phyloP scores from a whole-genome alignment of 805 yeast genomes.

The Kockiozyma suomiensis region DNA sequence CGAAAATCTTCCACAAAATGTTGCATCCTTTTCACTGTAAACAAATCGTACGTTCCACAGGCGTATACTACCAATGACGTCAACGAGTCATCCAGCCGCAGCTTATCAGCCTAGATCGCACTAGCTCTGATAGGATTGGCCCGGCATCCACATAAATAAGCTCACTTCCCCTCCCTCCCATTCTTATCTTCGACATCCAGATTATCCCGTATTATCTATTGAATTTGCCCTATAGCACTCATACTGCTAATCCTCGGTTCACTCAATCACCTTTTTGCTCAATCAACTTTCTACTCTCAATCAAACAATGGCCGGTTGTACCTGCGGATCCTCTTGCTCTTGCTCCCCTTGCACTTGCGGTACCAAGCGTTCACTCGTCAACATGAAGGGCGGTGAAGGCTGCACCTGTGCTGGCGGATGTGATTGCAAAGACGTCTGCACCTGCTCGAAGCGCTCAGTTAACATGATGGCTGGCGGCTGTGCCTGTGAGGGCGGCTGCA shows the following conservation, averaged over 20 bases:
- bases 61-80: too few relatives aligned
- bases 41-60: too few relatives aligned
- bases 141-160: too few relatives aligned
- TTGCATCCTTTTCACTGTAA: too few relatives aligned
- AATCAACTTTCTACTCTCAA: not conserved
- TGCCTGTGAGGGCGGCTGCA: constrained; percentile 21
- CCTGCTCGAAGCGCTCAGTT: constrained; percentile 17
- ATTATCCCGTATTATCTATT: too few relatives aligned
- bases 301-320: constrained; percentile 14
- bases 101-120: too few relatives aligned
- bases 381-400: constrained; percentile 20
- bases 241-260: too few relatives aligned
- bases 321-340: constrained; percentile 21
- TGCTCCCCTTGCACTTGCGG: constrained; percentile 19
- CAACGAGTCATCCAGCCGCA: too few relatives aligned
- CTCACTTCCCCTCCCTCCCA: too few relatives aligned
- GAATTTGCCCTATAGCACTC: too few relatives aligned
- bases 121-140: too few relatives aligned
- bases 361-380: constrained; percentile 13
- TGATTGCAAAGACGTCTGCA: constrained; percentile 19
- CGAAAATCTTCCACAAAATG: too few relatives aligned
- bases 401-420: constrained; percentile 21
- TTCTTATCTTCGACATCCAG: not conserved
- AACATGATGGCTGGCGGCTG: constrained; percentile 26
- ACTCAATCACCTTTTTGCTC: not conserved